phyloP scores from a whole-genome alignment of 2,329 filamentous ascomycete genomes.

The Colletotrichum cordylinicola region DNA sequence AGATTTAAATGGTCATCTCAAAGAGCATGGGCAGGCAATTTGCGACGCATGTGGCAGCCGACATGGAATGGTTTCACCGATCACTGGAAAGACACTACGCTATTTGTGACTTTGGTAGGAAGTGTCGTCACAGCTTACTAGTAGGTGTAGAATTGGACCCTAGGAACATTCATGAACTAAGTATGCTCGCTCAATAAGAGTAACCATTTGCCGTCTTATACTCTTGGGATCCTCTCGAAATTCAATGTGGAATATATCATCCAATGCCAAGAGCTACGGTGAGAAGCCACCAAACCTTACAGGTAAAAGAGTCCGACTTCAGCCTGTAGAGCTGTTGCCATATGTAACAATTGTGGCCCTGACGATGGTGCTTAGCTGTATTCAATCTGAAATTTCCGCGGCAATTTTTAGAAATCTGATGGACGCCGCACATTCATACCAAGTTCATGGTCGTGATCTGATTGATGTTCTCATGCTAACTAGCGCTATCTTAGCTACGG shows the following conservation, averaged over 20 bases:
- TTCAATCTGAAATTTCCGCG: no score
- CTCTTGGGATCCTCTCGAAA: not conserved
- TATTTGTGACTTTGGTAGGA: not conserved
- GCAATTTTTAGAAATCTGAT: no score
- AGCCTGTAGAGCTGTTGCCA: no score
- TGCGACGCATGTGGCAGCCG: not conserved
- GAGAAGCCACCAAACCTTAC: not conserved
- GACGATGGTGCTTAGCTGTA: no score
- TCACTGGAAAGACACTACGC: accelerated
- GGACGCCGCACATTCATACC: no score
- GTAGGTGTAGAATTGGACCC: not conserved
- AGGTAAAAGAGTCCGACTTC: not conserved
- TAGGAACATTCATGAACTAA: not conserved
- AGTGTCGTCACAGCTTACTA: not conserved
- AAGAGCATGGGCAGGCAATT: not conserved
- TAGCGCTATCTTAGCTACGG: no score
- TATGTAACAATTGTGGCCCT: no score
- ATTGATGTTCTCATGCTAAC: no score
- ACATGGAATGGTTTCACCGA: not conserved
- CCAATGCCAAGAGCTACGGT: not conserved
- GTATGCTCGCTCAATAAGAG: not conserved
- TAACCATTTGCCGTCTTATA: not conserved
- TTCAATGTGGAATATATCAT: not conserved
- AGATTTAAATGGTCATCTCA: not conserved
- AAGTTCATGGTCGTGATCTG: no score